A percentile compares a stretch with the other conserved stretches of the same genome.
These are phyloP conservation scores for Enteropsectra breve DNA, from an alignment of 371 early-diverging fungal species.

Conservation along the genomic window DNA sequence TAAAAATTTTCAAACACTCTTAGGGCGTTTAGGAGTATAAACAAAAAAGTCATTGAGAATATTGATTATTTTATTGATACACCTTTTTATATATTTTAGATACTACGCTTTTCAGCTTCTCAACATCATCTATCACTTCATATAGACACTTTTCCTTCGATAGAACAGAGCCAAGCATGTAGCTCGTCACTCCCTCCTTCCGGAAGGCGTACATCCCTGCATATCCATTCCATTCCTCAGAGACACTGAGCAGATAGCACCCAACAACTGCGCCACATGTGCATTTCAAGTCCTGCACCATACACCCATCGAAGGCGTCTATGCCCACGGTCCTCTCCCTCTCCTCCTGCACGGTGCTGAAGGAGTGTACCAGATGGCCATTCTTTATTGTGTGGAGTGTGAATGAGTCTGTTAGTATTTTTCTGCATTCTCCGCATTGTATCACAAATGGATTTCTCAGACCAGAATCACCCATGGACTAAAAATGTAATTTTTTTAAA, in stretches of 20 bases:
- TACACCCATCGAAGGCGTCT: background rate
- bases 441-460: slow-evolving; percentile 20
- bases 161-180: slow-evolving; percentile 2
- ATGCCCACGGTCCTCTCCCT: background rate
- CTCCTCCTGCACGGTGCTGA: background rate
- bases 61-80: slow-evolving; percentile 10
- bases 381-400: slow-evolving; percentile 5
- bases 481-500: too few species aligned
- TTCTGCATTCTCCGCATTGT: slow-evolving; percentile 2
- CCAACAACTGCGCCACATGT: background rate
- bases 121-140: slow-evolving; percentile 14
- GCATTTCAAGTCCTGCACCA: slow-evolving; percentile 4
- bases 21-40: too few species aligned
- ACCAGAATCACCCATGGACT: background rate
- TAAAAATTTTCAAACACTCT: too few species aligned
- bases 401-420: slow-evolving; percentile 19
- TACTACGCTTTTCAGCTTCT: slow-evolving; percentile 14
- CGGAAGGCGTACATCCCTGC: slow-evolving; percentile 3
- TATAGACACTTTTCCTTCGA: slow-evolving; percentile 2
- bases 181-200: background rate
- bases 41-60: too few species aligned
- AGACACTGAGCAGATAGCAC: background rate
- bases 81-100: slow-evolving; percentile 17
- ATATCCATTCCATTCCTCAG: slow-evolving; percentile 10
- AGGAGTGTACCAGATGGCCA: slow-evolving; percentile 9